These are phyloP conservation scores for Rhizopus sp. DNA, from an alignment of 371 early-diverging fungal species.

Conservation along the genomic window DNA sequence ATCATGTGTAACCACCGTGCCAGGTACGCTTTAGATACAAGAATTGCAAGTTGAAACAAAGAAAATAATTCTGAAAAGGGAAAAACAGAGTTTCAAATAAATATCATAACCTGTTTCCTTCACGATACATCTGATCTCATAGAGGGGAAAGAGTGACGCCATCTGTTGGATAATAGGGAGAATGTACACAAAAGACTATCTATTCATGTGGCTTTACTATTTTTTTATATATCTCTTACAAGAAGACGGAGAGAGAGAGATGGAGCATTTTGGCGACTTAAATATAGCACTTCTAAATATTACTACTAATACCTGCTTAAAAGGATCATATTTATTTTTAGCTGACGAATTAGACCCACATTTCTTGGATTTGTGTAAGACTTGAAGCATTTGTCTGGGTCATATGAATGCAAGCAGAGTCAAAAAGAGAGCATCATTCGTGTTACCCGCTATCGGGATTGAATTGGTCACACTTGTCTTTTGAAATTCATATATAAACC, in stretches of 20 bases:
- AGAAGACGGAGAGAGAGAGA: background rate
- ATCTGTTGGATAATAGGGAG: background rate
- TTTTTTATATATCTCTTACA: background rate
- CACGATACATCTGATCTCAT: no score
- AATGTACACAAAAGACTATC: no score
- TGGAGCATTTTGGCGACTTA: background rate
- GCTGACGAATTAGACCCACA: background rate
- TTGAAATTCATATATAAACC: slow-evolving; percentile 17
- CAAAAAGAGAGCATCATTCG: background rate
- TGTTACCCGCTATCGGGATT: slow-evolving; percentile 1
- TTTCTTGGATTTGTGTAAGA: background rate
- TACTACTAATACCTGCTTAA: background rate
- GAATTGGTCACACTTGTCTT: slow-evolving; percentile 2
- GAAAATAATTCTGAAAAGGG: background rate
- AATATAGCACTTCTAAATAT: background rate
- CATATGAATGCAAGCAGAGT: background rate
- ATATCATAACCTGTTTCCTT: no score
- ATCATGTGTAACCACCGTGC: background rate
- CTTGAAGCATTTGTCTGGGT: background rate
- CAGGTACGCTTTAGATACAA: background rate
- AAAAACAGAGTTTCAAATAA: background rate
- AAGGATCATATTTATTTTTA: slow-evolving; percentile 2
- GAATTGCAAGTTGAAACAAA: background rate
- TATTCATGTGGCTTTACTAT: background rate
- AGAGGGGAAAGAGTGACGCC: background rate